Evolutionary conservation across 371 early-diverging fungal genomes (phyloP), one percentile per base, ranked within the genome.

Genomic region (Smittium mucronatum): DNA sequence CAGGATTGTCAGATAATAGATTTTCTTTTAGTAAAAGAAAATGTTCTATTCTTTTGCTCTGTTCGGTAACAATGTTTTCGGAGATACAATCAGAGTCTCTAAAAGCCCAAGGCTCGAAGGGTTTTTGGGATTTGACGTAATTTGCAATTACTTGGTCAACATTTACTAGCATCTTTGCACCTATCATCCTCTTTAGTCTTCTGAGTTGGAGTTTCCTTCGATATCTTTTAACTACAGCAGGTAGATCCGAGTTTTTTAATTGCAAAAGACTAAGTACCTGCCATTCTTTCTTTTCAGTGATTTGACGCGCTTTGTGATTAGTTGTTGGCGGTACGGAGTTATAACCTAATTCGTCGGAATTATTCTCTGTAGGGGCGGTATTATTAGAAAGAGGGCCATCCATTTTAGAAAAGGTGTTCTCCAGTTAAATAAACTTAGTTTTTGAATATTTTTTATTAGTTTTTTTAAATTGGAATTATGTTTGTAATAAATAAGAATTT

Each of bases 171-270:
- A 84, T 34, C 25, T 81, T 83, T 36, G 86, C 70, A 2, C 87
- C 88, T 30, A 87, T 72, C 67, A 81, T 81, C 0, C 87, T 81
- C 70, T 88, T 88, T 34, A 86, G 68, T 73, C 85, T 75, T 29
- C 88, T 81, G 57, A 89, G 75, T 16, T 82, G 83, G 32, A 91
- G 75, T 63, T 88, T 87, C 2, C 91, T 81, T 67, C 82, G 83
- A 71, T 87, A 82, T 1, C 91, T 81, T 1, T 78, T 76, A 0
- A 85, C 87, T 2, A 78, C 71, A 1, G 76, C 68, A 0, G 86
- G 75, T 33, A 90, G 73, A 1, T 79, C 68, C n/a, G 34, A 64
- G 0, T 57, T 64, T 30, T 70, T 71, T 0, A 65, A 59, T 16
- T 65, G 63, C 11, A 79, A 66, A 34, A 71, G 57, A 29, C 69